phyloP scores from a whole-genome alignment of 2,329 filamentous ascomycete species.

The Monilinia fructigena region DNA sequence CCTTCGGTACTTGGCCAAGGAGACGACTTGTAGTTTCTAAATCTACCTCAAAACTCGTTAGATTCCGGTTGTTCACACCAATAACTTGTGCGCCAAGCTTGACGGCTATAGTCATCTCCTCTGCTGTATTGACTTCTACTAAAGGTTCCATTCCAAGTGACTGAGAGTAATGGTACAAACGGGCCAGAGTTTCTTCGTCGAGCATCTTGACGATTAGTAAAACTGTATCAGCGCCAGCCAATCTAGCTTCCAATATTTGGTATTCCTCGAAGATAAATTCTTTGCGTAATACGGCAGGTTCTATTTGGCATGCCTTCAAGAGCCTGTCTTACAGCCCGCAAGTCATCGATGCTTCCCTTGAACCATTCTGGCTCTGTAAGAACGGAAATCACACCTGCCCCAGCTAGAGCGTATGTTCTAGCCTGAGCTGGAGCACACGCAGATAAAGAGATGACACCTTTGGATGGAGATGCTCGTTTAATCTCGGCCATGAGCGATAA shows the following conservation, averaged over 20 bases:
- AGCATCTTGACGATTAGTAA: constrained; percentile 99
- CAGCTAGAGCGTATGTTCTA: constrained; percentile 85
- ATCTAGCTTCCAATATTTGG: constrained; percentile 89
- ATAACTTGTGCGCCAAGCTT: constrained; percentile 86
- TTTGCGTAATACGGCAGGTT: constrained; percentile 84
- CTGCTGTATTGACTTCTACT: constrained; percentile 91
- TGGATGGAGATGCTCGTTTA: constrained; percentile 93
- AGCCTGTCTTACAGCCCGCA: constrained; percentile 81
- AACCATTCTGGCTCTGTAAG: constrained; percentile 99
- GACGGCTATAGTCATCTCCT: constrained; percentile 88
- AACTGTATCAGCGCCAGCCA: constrained; percentile 92
- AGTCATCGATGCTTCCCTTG: constrained; percentile 93
- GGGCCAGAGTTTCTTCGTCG: constrained; percentile 67
- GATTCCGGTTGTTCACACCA: constrained; percentile 95
- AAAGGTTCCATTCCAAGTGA: constrained; percentile 95
- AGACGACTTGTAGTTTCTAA: constrained; percentile 86
- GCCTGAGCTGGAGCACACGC: constrained; percentile 89
- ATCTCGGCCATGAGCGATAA: constrained; percentile 96
- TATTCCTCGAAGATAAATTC: constrained; percentile 99
- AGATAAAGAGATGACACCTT: constrained; percentile 86
- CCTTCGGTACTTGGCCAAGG: constrained; percentile 80
- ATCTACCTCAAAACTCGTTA: constrained; percentile 96
- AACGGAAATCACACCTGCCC: constrained; percentile 97
- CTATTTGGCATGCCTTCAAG: constrained; percentile 89
- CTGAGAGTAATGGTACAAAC: constrained; percentile 83